Conservation (phyloP, 352 stramenopile species). For the Pythium aquatile region DNA sequence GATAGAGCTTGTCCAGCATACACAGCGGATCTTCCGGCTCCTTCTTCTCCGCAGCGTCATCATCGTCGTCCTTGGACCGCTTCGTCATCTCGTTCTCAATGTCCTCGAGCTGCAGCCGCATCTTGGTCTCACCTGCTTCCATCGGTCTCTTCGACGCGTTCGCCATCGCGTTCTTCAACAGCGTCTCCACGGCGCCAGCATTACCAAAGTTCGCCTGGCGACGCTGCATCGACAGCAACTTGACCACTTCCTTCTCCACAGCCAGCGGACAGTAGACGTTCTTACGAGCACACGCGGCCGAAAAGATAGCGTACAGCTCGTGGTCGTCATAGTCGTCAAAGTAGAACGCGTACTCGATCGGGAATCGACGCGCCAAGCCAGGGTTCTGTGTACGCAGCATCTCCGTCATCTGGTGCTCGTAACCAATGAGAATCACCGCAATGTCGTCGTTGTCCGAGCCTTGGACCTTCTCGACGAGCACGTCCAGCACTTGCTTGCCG, state of each 20-base stretch:
- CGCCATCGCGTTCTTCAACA: slow-evolving; percentile 76
- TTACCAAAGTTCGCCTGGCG: slow-evolving; percentile 89
- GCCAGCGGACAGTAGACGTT: slow-evolving; percentile 50
- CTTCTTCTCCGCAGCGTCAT: not conserved
- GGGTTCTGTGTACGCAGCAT: slow-evolving; percentile 91
- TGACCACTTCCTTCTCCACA: slow-evolving; percentile 50
- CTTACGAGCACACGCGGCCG: slow-evolving; percentile 48
- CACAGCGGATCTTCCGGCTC: slow-evolving; percentile 40
- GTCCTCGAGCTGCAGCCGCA: slow-evolving; percentile 47
- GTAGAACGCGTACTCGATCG: slow-evolving; percentile 83
- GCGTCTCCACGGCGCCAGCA: slow-evolving; percentile 79
- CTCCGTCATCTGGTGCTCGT: slow-evolving; percentile 88
- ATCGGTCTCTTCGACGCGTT: slow-evolving; percentile 54
- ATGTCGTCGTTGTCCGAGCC: slow-evolving; percentile 87
- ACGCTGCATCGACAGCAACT: slow-evolving; percentile 65
- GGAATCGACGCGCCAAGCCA: slow-evolving; percentile 85
- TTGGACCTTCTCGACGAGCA: slow-evolving; percentile 91
- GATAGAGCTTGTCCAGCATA: slow-evolving; percentile 50
- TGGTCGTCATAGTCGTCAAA: slow-evolving; percentile 92
- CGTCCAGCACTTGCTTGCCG: slow-evolving; percentile 79
- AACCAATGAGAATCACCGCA: slow-evolving; percentile 91
- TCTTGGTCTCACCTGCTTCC: slow-evolving; percentile 31
- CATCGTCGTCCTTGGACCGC: slow-evolving; percentile 23
- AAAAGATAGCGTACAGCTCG: slow-evolving; percentile 78
- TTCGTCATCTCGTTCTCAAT: slow-evolving; percentile 47